Evolutionary conservation across 2,329 filamentous ascomycete genomes (phyloP).

Genomic region (Pyricularia grisea): DNA sequence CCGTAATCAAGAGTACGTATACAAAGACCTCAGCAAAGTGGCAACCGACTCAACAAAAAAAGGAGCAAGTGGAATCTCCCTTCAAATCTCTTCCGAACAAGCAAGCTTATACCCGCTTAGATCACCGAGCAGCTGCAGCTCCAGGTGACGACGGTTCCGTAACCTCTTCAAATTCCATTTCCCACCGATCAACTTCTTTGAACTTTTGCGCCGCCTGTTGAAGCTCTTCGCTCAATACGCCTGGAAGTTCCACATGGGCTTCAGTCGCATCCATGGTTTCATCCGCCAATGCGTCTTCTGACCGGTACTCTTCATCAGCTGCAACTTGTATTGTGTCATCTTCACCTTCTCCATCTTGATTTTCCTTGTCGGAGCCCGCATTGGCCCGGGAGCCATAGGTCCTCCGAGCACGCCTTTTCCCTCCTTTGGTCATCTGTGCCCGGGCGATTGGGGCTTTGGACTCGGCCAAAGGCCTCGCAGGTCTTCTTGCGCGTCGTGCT

Average conservation of each 20-base stretch:
- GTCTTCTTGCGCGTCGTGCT: background rate
- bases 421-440: conserved; percentile 8
- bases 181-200: conserved; percentile 59
- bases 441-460: conserved; percentile 5
- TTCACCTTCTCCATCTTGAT: conserved; percentile 28
- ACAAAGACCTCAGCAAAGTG: background rate
- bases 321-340: conserved; percentile 22
- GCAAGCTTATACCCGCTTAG: background rate
- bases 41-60: background rate
- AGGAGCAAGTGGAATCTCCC: background rate
- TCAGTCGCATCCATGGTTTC: conserved; percentile 27
- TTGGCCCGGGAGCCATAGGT: conserved; percentile 38
- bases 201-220: conserved; percentile 54
- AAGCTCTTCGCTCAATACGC: conserved; percentile 40
- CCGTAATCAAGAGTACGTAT: background rate
- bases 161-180: conserved; percentile 58
- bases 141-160: conserved; percentile 44
- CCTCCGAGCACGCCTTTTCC: conserved; percentile 19
- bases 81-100: background rate
- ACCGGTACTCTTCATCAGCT: conserved; percentile 24
- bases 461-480: background rate
- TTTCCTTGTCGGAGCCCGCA: conserved; percentile 46
- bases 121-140: conserved; percentile 23
- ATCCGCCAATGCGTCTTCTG: conserved; percentile 25
- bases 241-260: conserved; percentile 22